Base-by-base conservation (phyloP, 108 stramenopile genomes). In the Aurantiochytrium sp. region DNA sequence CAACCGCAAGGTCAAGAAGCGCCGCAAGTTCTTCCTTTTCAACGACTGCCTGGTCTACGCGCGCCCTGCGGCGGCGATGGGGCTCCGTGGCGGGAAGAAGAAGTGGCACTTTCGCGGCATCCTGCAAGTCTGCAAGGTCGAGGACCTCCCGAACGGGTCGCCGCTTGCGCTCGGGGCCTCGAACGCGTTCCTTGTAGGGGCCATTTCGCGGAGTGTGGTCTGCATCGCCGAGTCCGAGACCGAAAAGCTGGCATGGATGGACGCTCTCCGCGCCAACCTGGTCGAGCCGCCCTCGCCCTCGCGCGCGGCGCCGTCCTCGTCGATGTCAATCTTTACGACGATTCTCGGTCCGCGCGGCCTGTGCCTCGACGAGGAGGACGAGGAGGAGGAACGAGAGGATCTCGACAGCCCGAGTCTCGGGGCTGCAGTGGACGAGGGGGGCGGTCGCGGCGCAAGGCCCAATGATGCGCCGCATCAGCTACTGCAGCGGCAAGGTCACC, bases 21-120 rank as follows among this genome's bases (percentile, higher is more conserved):
- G 73, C 24, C 73, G 73, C 24, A 81, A 81, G 73, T 48, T 81
- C 30, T 81, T 81, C 2, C 27, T 81, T 12, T 81, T 81, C 24
- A 48, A 81, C 73, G 73, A 81, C 45, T 81, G 73, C 45, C 39
- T 81, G 21, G 2, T 81, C 17, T 81, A 81, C 45, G 73, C 73
- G 21, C 73, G 73, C 19, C 73, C 73, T 1, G 42, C 30, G n/a
- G n/a, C 39, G 21, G 42, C 39, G 10, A 1, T 48, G 42, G 39
- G 39, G 12, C 73, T 81, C 2, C 39, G 45, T 21, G 45, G 27
- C 6, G 59, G 45, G 21, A 81, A 42, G 4, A 48, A 41, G 27
- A 81, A 81, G 24, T 81, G 73, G 73, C 73, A 81, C 21, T 81
- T 81, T 30, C 12, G 73, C 6, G 45, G 45, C n/a, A 41, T 41